Percentiles rank a stretch among this genome's conserved stretches.
Evolutionary conservation across 2,329 filamentous ascomycete species (phyloP).

Genomic region (Talaromyces marneffei): DNA sequence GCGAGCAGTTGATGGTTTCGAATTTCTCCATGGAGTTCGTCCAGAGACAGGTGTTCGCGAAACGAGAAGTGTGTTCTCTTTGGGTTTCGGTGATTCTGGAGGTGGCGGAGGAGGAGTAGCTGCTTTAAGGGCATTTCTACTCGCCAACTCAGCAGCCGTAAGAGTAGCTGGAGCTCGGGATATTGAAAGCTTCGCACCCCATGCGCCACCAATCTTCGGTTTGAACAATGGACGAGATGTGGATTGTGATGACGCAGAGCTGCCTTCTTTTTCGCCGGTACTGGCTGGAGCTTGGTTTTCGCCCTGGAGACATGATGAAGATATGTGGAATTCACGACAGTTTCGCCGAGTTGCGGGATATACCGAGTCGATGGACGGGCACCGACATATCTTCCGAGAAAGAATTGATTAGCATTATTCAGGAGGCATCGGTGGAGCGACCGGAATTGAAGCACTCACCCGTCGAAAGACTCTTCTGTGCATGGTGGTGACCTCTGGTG

Average conservation of each 20-base stretch:
- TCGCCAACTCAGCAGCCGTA: constrained; percentile 28
- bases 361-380: constrained; percentile 35
- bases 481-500: constrained; percentile 23
- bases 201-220: constrained; percentile 26
- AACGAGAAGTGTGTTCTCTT: not conserved
- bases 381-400: constrained; percentile 28
- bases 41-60: not conserved
- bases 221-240: constrained; percentile 1
- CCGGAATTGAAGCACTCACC: constrained; percentile 18
- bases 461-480: constrained; percentile 30
- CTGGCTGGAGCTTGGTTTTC: constrained; percentile 23
- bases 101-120: not conserved
- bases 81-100: constrained; percentile 9
- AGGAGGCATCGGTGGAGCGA: not conserved
- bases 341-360: constrained; percentile 27
- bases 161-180: constrained; percentile 20
- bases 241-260: not conserved
- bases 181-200: constrained; percentile 17
- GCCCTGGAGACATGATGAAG: constrained; percentile 22
- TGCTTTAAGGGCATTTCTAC: constrained; percentile 25
- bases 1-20: not conserved
- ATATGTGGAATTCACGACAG: constrained; percentile 33
- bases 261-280: constrained; percentile 18
- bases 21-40: not conserved
- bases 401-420: not conserved